Evolutionary conservation across 2,329 filamentous ascomycete genomes (phyloP), one percentile per base, ranked within the genome.

Genomic region (Hortaea sp.): DNA sequence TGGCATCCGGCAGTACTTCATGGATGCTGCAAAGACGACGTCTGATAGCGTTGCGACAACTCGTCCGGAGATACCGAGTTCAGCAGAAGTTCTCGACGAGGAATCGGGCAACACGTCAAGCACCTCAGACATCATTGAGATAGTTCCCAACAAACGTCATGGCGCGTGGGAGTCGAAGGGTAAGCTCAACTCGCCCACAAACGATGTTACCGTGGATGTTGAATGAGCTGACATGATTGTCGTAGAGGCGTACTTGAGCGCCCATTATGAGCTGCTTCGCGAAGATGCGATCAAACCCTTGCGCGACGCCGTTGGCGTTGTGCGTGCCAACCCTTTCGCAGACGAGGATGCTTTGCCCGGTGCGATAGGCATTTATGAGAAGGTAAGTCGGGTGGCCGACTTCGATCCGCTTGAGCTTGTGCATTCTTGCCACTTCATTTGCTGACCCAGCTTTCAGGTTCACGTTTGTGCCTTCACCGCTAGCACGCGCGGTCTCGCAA

Each of bases 261-360:
- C 79, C 0, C 85, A 94, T 42, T 94, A 92, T 59, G 71, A 79
- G 3, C 74, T 95, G 1, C 71, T 88, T 6, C 76, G 88, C 2
- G 84, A 88, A 57, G 88, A 95, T 59, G 77, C 80, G 0, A 69
- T 85, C 3, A 76, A 83, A 9, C 75, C 81, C 1, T 70, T 95
- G 0, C 76, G 88, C 5, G 74, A 79, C 50, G 81, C 85, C 0
- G 74, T 94, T 1, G 66, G 69, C 0, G 65, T 72, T 9, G 75
- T 84, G 45, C 74, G 71, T 27, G 53, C 63, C 1, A 57, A 73
- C 5, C 79, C 81, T 0, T 50, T 58, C 0, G 78, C 79, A 64
- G 63, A 63, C 9, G 88, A 94, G 47, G 71, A 63, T 9, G 34
- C 46, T 3, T 59, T 56, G 31, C 56, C 60, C 3, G 57, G 59